These are phyloP conservation scores for Hapsidospora chrysogenum DNA, from an alignment of 495 filamentous ascomycete species.

Conservation along the genomic window DNA sequence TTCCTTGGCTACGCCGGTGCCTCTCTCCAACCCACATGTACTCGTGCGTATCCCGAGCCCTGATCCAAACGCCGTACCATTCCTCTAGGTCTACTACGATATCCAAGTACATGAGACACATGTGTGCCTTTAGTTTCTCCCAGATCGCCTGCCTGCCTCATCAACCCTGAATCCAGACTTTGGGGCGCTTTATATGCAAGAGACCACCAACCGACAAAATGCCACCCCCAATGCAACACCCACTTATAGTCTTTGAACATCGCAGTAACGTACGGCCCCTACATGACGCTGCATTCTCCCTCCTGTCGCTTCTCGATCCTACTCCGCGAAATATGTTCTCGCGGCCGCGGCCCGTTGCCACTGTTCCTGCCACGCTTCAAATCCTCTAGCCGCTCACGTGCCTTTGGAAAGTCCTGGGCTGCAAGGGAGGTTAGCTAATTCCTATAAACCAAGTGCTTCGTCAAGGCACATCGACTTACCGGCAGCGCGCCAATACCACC, in stretches of 20 bases:
- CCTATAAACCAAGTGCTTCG: conserved; percentile 6
- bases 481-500: conserved; percentile 96
- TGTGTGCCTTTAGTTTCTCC: too few relatives aligned
- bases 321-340: conserved; percentile 69
- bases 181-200: too few relatives aligned
- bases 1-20: too few relatives aligned
- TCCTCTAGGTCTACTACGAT: too few relatives aligned
- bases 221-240: too few relatives aligned
- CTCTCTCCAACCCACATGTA: too few relatives aligned
- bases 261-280: neutral
- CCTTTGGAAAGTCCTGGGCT: conserved; percentile 93
- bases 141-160: too few relatives aligned
- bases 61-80: too few relatives aligned
- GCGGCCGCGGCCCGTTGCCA: conserved; percentile 39
- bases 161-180: too few relatives aligned
- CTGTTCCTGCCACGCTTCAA: conserved; percentile 66
- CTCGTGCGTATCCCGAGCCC: too few relatives aligned
- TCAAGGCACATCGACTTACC: conserved; percentile 50
- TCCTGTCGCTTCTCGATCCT: conserved; percentile 73
- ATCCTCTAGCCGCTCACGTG: conserved; percentile 79
- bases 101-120: too few relatives aligned
- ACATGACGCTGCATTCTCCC: conserved; percentile 76
- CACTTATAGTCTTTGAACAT: neutral
- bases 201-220: neutral
- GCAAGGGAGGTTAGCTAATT: conserved; percentile 7